Evolutionary conservation across 768 basidiomycete genomes (phyloP), one percentile per base, ranked within the genome.

Genomic region (Podaxis sp.): DNA sequence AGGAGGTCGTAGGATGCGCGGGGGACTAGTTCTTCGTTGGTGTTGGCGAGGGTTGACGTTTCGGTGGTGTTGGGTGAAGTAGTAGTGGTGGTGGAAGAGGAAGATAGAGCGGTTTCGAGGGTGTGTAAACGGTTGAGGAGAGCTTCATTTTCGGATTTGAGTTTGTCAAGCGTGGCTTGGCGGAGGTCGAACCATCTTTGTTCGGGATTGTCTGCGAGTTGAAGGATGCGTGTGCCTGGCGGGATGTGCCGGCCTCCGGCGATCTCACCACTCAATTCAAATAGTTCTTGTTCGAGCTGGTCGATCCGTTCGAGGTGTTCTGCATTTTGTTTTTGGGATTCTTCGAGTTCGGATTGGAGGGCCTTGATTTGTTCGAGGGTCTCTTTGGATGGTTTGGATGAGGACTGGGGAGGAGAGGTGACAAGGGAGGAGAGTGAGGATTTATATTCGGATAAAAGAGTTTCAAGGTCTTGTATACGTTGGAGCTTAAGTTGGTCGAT

Each of bases 141-240:
- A 1, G 91, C 94, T 50, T 85, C 84, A 69, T 98, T 99, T 79
- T 99, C 96, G 47, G 74, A 77, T 73, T 83, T 86, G 37, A 98
- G 77, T 22, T 88, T 77, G 40, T 94, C 88, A 77, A 98, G 80
- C 19, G 82, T 87, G 22, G 82, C 88, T 65, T 88, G 82, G 53
- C 94, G 81, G 29, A 93, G 76, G 50, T 92, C 91, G 13, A 84
- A 84, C 85, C 93, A 93, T 65, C 87, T 79, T 66, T 88, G 82
- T n/a, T 91, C 92, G 0, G 96, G 96, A 67, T 95, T 96, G 50
- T 90, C 86, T 7, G 74, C 75, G 66, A 96, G 73, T 54, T 84
- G 81, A n/a, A 93, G 73, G 1, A 93, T 81, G 4, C 89, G 86
- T 19, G 83, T 79, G 41, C 84, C 84, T 0, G 89, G 89, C 0